These are phyloP conservation scores for Botrytis pseudocinerea DNA, from an alignment of 2,329 filamentous ascomycete species.

Conservation along the genomic window DNA sequence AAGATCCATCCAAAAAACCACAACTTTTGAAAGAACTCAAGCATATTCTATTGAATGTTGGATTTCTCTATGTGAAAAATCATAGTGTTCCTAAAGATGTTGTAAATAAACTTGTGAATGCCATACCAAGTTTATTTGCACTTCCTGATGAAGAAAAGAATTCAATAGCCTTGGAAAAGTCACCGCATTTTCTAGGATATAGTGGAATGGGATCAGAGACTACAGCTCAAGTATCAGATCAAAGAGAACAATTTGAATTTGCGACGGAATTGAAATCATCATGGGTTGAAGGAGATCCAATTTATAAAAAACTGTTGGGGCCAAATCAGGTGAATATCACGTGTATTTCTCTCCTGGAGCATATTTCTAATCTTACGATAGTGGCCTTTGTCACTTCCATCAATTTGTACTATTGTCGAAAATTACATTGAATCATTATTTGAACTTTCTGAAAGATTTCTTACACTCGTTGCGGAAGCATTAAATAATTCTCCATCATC, in stretches of 20 bases:
- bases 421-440: constrained; percentile 11
- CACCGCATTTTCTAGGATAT: constrained; percentile 18
- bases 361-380: neutral
- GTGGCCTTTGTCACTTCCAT: constrained; percentile 18
- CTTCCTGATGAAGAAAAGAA: constrained; percentile 3
- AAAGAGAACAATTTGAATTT: constrained; percentile 22
- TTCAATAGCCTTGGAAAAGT: constrained; percentile 10
- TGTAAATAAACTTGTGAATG: constrained; percentile 3
- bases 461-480: constrained; percentile 17
- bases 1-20: constrained; percentile 8
- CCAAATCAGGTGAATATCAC: constrained; percentile 19
- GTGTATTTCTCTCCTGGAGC: neutral
- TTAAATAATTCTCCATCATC: constrained; percentile 11
- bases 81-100: neutral
- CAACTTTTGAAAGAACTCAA: constrained; percentile 17
- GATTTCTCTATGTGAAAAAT: constrained; percentile 21
- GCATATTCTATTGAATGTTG: constrained; percentile 15
- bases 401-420: constrained; percentile 4
- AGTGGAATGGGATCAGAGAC: constrained; percentile 18
- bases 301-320: constrained; percentile 12
- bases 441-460: constrained; percentile 6
- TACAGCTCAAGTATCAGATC: constrained; percentile 17
- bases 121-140: constrained; percentile 9
- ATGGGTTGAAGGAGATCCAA: constrained; percentile 21
- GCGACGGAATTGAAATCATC: constrained; percentile 14